Evolutionary conservation across 257 asterid genomes (phyloP).

Genomic region (Cynanchum wilfordii): DNA sequence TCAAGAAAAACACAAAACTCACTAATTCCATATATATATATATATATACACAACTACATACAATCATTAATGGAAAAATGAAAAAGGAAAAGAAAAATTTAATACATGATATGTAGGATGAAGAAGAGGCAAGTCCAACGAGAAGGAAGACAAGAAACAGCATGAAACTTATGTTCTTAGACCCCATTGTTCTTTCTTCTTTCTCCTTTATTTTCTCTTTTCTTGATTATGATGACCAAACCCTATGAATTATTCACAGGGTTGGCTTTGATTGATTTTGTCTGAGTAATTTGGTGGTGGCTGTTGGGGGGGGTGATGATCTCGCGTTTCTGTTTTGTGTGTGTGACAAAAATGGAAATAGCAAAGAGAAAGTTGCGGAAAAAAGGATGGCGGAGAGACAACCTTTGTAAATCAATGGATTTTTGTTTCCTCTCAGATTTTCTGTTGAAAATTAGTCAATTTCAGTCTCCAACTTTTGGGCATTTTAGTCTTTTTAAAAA

Average conservation of each 20-base stretch:
- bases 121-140: conserved; percentile 42
- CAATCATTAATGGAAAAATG: not conserved
- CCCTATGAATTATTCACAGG: conserved; percentile 1
- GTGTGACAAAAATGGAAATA: not conserved
- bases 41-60: too few species aligned
- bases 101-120: conserved; percentile 60
- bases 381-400: conserved; percentile 9
- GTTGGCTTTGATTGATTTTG: conserved; percentile 6
- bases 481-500: too few species aligned
- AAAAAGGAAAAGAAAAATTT: not conserved
- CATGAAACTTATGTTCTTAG: conserved; percentile 25
- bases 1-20: not conserved
- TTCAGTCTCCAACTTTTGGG: too few species aligned
- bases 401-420: not conserved
- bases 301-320: not conserved
- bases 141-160: conserved; percentile 46
- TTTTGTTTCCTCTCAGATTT: too few species aligned
- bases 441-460: too few species aligned
- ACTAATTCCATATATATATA: not conserved
- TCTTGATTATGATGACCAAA: conserved; percentile 6
- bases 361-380: conserved; percentile 16
- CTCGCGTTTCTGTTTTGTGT: not conserved
- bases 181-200: conserved; percentile 34
- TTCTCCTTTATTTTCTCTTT: conserved; percentile 12
- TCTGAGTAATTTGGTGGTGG: not conserved